Evolutionary conservation across 1,284 basidiomycete genomes (phyloP).

Genomic region (Pseudozyma sp.): DNA sequence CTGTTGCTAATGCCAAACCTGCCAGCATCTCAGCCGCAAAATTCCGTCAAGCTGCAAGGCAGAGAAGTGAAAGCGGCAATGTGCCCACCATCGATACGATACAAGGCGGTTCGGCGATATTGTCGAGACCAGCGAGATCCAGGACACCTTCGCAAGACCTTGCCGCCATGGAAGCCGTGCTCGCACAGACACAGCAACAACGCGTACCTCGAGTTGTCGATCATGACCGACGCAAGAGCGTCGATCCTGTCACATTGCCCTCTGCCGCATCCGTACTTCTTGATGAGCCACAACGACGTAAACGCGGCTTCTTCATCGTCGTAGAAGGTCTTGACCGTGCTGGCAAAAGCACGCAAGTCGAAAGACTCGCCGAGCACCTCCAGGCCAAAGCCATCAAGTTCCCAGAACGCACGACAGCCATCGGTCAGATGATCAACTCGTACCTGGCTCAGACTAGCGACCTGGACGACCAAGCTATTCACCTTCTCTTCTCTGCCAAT

Average conservation of each 20-base stretch:
- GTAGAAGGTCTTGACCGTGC: constrained; percentile 68
- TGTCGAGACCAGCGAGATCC: constrained; percentile 30
- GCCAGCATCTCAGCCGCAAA: constrained; percentile 52
- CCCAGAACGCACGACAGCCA: constrained; percentile 85
- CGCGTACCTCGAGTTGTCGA: constrained; percentile 3
- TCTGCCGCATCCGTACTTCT: neutral
- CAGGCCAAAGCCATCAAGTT: constrained; percentile 63
- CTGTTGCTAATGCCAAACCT: constrained; percentile 20
- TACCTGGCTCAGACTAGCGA: constrained; percentile 86
- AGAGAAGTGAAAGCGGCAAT: constrained; percentile 40
- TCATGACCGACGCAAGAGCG: constrained; percentile 30
- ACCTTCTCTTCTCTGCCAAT: constrained; percentile 95
- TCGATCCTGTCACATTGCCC: constrained; percentile 5
- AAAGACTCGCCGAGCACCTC: constrained; percentile 49
- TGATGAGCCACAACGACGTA: constrained; percentile 16
- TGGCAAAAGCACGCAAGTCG: constrained; percentile 68
- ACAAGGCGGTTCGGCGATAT: constrained; percentile 17
- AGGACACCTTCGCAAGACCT: constrained; percentile 48
- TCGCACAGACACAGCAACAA: constrained; percentile 22
- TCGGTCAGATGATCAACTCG: constrained; percentile 91
- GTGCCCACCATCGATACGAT: constrained; percentile 27
- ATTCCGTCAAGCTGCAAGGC: constrained; percentile 45
- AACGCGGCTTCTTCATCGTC: constrained; percentile 65
- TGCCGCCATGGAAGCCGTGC: constrained; percentile 44
- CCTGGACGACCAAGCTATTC: constrained; percentile 89